These are phyloP conservation scores for Fusarium nodosum DNA, from an alignment of 2,329 filamentous ascomycete species.

Conservation along the genomic window DNA sequence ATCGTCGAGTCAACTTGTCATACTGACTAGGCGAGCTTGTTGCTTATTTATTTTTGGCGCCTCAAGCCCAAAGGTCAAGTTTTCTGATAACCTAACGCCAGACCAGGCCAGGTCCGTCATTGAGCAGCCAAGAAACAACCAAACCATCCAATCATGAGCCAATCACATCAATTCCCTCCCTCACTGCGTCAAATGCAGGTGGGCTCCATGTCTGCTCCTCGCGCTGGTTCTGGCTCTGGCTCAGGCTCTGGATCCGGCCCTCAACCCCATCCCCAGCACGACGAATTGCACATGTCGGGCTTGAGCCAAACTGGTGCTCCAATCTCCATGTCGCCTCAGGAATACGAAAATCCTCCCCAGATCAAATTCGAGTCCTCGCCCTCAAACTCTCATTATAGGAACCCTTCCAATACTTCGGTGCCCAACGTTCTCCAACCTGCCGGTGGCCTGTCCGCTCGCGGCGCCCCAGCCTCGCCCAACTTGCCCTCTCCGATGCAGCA, in stretches of 20 bases:
- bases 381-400: conserved; percentile 58
- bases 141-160: conserved; percentile 53
- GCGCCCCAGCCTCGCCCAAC: conserved; percentile 58
- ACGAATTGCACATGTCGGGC: conserved; percentile 69
- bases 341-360: conserved; percentile 66
- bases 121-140: conserved; percentile 29
- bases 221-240: conserved; percentile 23
- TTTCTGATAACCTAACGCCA: conserved; percentile 9
- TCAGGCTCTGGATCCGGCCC: conserved; percentile 43
- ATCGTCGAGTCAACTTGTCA: neutral
- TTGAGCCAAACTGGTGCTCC: conserved; percentile 54
- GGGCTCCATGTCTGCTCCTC: conserved; percentile 43
- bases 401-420: conserved; percentile 60
- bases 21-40: neutral
- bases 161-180: conserved; percentile 57
- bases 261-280: conserved; percentile 55
- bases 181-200: conserved; percentile 49
- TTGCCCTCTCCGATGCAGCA: conserved; percentile 61
- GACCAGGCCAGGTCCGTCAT: conserved; percentile 30
- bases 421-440: conserved; percentile 72
- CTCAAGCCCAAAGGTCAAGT: conserved; percentile 1
- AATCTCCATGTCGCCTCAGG: conserved; percentile 60
- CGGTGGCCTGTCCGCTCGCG: conserved; percentile 55
- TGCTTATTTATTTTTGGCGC: conserved; percentile 5
- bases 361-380: conserved; percentile 65